Conservation (phyloP, 2,329 filamentous ascomycete genomes). For the Neofusicoccum sp. region DNA sequence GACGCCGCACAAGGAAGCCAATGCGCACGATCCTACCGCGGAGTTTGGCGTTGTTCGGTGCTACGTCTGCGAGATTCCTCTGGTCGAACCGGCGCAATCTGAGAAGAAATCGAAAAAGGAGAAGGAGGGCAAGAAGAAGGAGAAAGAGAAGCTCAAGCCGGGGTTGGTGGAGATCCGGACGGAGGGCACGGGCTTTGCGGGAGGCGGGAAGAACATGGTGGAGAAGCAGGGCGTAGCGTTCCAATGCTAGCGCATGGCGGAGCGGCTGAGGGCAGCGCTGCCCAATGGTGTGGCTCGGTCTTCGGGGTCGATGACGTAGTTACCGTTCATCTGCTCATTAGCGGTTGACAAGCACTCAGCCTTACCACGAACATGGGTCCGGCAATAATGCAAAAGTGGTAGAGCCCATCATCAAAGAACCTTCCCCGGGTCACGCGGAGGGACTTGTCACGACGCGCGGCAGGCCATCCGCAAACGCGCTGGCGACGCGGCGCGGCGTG, state of each 20-base stretch:
- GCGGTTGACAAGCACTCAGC: too few relatives aligned
- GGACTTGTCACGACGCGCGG: too few relatives aligned
- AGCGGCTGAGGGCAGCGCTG: not conserved
- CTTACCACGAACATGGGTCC: too few relatives aligned
- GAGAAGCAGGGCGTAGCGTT: conserved; percentile 79
- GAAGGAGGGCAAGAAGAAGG: conserved; percentile 76
- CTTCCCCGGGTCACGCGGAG: too few relatives aligned
- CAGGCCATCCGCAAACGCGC: too few relatives aligned
- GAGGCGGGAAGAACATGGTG: conserved; percentile 80
- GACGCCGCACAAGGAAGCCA: conserved; percentile 44
- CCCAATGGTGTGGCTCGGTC: not conserved
- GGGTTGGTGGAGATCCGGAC: conserved; percentile 83
- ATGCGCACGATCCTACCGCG: conserved; percentile 62
- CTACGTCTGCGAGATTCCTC: conserved; percentile 82
- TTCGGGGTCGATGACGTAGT: too few relatives aligned
- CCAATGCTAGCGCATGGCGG: conserved; percentile 62
- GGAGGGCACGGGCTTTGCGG: conserved; percentile 91
- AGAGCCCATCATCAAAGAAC: too few relatives aligned
- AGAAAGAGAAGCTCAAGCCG: conserved; percentile 70
- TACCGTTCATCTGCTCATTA: too few relatives aligned
- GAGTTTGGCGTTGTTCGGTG: conserved; percentile 61
- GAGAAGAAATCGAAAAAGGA: conserved; percentile 57
- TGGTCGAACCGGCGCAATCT: conserved; percentile 55
- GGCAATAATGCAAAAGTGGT: too few relatives aligned
- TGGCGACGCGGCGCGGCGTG: too few relatives aligned